Base-by-base conservation (phyloP, 169 alveolate species). In the Plasmodium gaboni region DNA sequence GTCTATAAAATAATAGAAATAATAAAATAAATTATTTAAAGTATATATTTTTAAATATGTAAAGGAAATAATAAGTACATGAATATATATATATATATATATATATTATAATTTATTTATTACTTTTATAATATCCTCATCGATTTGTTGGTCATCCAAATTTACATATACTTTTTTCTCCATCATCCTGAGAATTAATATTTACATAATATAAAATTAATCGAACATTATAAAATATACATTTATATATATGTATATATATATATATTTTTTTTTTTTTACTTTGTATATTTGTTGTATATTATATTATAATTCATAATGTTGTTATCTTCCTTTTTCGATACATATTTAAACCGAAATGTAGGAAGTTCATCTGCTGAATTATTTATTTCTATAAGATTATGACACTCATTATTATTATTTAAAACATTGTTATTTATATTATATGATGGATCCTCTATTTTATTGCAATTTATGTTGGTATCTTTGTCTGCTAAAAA, bases 101-200 rank as follows among this genome's bases (percentile, higher is more conserved):
- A 19, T 19, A 19, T 19, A 19, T 19, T 19, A 19, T 19, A 19
- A 19, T 19, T 19, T 19, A 19, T 19, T 19, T 19, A 44, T 22
- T 68, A 78, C 89, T 61, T 78, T 64, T 19, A 55, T 53, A 42
- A 78, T 65, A 12, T 78, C 89, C 53, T 78, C 89, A 17, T 78
- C 26, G 26, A 78, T 61, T 15, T 50, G 24, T 32, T n/a, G 64
- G n/a, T 78, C 89, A 70, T 78, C 89, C 48, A 78, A 38, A 38
- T 78, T 78, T 15, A 78, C 22, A 42, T 15, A 65, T 28, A 65
- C 89, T 22, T 12, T 60, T 42, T 78, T 67, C 67, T 78, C 73
- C 48, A 78, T 22, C 19, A 51, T 10, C 59, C 89, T 78, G 53
- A 44, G 26, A 50, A 51, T 64, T 50, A 51, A 65, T 38, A 50